These are phyloP conservation scores for Coemansia sp. DNA, from an alignment of 192 early-diverging fungal species.

Conservation along the genomic window DNA sequence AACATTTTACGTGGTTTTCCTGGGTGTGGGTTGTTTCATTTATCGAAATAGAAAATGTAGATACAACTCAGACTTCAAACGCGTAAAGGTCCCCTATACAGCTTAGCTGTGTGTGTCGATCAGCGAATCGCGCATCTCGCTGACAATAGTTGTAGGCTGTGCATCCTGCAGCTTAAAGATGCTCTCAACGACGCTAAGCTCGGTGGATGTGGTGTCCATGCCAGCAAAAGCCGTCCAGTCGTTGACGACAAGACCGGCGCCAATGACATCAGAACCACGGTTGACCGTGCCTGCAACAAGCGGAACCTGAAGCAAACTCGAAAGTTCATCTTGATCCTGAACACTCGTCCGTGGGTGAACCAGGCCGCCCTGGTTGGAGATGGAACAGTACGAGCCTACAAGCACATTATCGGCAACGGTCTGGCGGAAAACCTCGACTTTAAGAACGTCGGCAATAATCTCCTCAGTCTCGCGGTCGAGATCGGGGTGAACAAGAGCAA, in stretches of 20 bases:
- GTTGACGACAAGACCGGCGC: conserved; percentile 95
- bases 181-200: conserved; percentile 94
- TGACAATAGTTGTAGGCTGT: conserved; percentile 86
- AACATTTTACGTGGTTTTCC: no score
- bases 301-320: conserved; percentile 94
- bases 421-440: conserved; percentile 98
- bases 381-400: conserved; percentile 90
- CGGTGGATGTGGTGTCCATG: conserved; percentile 93
- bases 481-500: conserved; percentile 97
- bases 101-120: conserved; percentile 80
- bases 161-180: conserved; percentile 97
- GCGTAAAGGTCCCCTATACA: no score
- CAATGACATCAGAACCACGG: conserved; percentile 96
- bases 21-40: no score
- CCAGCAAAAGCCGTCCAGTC: conserved; percentile 98
- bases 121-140: conserved; percentile 89
- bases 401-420: conserved; percentile 97
- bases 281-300: conserved; percentile 98
- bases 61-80: no score
- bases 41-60: no score
- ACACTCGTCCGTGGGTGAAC: conserved; percentile 94
- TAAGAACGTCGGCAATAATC: conserved; percentile 96
- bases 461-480: conserved; percentile 98
- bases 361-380: conserved; percentile 97
- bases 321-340: conserved; percentile 98